Evolutionary conservation across 345 rosid species (phyloP).

Genomic region (Dipteronia sinensis): DNA sequence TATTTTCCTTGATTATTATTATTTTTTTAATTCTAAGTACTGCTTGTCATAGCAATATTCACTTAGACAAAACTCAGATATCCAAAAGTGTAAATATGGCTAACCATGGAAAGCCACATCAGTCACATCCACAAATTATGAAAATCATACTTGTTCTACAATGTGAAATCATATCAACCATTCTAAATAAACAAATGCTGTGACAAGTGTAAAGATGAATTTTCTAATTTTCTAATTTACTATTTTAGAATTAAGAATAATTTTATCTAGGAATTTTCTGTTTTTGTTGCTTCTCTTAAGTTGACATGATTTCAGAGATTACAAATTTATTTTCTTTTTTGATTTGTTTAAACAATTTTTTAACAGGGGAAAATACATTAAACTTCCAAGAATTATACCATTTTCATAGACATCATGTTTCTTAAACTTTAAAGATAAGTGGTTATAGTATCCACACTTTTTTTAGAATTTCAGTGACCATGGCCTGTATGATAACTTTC

Average conservation of each 20-base stretch:
- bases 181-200: neutral
- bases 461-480: conserved; percentile 7
- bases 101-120: neutral
- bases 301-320: neutral
- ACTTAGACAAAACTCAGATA: neutral
- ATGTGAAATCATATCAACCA: neutral
- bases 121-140: neutral
- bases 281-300: neutral
- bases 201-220: neutral
- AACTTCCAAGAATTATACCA: neutral
- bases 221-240: neutral
- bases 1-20: neutral
- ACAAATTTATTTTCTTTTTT: neutral
- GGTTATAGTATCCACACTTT: neutral
- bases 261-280: neutral
- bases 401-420: neutral
- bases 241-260: neutral
- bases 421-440: neutral
- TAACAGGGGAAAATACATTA: neutral
- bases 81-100: neutral
- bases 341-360: neutral
- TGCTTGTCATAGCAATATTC: neutral
- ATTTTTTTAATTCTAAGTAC: neutral
- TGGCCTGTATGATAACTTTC: neutral
- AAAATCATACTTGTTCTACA: neutral